phyloP scores from a whole-genome alignment of 2,329 filamentous ascomycete species.

The Diaporthe vexans region DNA sequence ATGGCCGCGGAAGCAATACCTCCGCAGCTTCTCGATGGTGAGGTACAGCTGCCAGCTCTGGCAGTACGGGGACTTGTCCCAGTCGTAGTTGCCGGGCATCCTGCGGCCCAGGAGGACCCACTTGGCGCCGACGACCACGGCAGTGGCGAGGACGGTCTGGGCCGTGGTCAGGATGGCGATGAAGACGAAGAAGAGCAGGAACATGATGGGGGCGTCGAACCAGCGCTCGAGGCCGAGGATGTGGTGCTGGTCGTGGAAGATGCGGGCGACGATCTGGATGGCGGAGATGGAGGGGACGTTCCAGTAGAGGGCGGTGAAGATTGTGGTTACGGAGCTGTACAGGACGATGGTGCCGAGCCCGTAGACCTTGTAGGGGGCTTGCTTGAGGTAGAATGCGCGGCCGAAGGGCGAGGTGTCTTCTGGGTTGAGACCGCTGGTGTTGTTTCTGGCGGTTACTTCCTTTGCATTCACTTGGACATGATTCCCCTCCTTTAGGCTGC shows the following conservation, averaged over 20 bases:
- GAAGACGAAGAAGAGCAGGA: slow-evolving; percentile 54
- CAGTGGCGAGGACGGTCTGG: slow-evolving; percentile 59
- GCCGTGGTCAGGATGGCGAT: slow-evolving; percentile 59
- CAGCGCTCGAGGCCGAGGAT: slow-evolving; percentile 47
- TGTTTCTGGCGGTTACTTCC: neutral
- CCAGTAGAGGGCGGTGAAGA: slow-evolving; percentile 65
- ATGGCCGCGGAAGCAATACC: slow-evolving; percentile 63
- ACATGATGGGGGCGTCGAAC: slow-evolving; percentile 55
- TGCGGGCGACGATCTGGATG: slow-evolving; percentile 59
- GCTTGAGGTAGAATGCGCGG: slow-evolving; percentile 66
- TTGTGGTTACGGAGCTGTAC: slow-evolving; percentile 62
- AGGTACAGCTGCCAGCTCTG: slow-evolving; percentile 71
- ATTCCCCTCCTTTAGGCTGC: neutral
- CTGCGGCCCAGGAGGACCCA: slow-evolving; percentile 67
- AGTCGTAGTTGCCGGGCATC: slow-evolving; percentile 67
- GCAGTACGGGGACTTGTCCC: slow-evolving; percentile 69
- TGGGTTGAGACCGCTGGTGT: slow-evolving; percentile 13
- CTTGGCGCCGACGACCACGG: slow-evolving; percentile 61
- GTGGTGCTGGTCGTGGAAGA: slow-evolving; percentile 47
- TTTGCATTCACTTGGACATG: neutral
- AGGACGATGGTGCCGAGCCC: slow-evolving; percentile 62
- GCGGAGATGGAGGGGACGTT: slow-evolving; percentile 62
- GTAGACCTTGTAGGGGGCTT: slow-evolving; percentile 65
- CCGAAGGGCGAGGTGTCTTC: slow-evolving; percentile 62
- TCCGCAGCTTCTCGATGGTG: slow-evolving; percentile 63